Percentiles rank a stretch among this genome's conserved stretches.
Conservation (phyloP, 257 asterid species). For the Jaltomata sinuosa region DNA sequence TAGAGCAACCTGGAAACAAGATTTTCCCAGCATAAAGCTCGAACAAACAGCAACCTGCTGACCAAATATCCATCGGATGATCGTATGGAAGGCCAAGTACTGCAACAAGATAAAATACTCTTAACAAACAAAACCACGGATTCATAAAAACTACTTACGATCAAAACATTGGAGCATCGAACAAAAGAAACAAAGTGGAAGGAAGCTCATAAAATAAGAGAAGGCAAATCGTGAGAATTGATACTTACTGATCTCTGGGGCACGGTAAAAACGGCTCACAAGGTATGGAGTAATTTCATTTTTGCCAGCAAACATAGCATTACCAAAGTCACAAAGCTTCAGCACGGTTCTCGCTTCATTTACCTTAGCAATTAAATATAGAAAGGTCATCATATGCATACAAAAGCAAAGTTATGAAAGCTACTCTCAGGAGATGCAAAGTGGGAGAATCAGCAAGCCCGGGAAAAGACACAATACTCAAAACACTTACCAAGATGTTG, state of each 20-base stretch:
- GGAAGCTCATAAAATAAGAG: background rate
- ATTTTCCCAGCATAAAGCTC: slow-evolving; percentile 91
- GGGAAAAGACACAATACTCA: background rate
- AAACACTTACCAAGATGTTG: slow-evolving; percentile 79
- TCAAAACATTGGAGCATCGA: background rate
- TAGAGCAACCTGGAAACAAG: slow-evolving; percentile 77
- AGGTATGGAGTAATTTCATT: slow-evolving; percentile 92
- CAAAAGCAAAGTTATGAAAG: background rate
- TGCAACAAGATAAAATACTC: slow-evolving; percentile 15
- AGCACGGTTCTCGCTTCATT: slow-evolving; percentile 76
- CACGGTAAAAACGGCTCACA: slow-evolving; percentile 93
- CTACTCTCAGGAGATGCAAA: background rate
- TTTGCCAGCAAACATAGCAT: slow-evolving; percentile 98
- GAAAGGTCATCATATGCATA: background rate
- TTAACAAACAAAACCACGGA: background rate
- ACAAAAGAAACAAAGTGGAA: background rate
- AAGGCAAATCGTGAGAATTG: background rate
- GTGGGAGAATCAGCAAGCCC: background rate
- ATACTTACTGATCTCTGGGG: slow-evolving; percentile 91
- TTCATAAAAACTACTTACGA: background rate
- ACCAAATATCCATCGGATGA: slow-evolving; percentile 95
- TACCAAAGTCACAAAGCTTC: slow-evolving; percentile 96
- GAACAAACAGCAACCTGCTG: slow-evolving; percentile 91
- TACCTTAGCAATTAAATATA: slow-evolving; percentile 36
- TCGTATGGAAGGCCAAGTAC: slow-evolving; percentile 89